A percentile compares a stretch with the other conserved stretches of the same genome.
Evolutionary conservation across 179 eudicot genomes (phyloP).

Genomic region (Amaranthus tricolor): DNA sequence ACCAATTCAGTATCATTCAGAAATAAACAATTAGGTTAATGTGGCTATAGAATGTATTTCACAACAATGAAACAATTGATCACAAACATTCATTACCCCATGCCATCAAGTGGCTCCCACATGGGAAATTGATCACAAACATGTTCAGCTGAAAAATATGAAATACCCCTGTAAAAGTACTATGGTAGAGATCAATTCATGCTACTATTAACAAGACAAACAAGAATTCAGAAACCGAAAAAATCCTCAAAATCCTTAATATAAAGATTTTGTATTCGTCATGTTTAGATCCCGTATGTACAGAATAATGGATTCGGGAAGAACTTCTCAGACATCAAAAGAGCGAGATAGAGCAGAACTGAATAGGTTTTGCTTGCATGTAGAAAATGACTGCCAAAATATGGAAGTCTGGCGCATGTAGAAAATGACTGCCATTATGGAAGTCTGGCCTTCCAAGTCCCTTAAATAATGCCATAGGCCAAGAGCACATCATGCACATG

Average conservation of each 20-base stretch:
- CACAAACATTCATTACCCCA: background rate
- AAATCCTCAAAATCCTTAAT: background rate
- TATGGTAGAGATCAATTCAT: background rate
- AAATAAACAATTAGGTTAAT: constrained; percentile 16
- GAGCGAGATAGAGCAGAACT: background rate
- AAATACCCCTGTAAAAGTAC: background rate
- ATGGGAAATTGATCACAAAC: background rate
- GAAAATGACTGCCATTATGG: background rate
- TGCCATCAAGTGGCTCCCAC: too few species aligned
- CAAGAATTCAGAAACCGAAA: background rate
- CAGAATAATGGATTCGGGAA: background rate
- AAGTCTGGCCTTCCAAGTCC: background rate
- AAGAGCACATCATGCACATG: background rate
- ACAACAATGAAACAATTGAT: constrained; percentile 1
- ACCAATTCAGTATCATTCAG: background rate
- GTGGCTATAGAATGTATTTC: constrained; percentile 1
- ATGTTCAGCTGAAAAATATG: background rate
- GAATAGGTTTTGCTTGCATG: background rate
- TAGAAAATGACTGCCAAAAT: background rate
- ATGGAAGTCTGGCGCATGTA: background rate
- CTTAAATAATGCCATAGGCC: background rate
- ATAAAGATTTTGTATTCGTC: background rate
- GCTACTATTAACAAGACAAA: background rate
- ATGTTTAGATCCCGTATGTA: background rate
- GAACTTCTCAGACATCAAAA: background rate